Evolutionary conservation across 2,329 filamentous ascomycete species (phyloP), one percentile per base, ranked within the genome.

Genomic region (Trichophaea hybrida): DNA sequence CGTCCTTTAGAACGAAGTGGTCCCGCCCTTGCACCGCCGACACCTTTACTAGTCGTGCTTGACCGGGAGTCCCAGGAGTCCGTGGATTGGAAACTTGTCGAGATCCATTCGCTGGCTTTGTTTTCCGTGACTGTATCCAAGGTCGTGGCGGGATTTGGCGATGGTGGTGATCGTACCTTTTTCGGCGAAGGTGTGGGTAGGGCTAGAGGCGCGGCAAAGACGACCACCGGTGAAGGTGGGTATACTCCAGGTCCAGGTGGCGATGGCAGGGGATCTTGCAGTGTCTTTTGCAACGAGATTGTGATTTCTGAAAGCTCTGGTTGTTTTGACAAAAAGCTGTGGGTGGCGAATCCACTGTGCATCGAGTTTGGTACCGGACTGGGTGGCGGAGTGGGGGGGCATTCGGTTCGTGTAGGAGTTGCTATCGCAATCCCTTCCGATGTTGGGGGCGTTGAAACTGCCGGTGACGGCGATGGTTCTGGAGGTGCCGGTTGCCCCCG

Each of bases 321-420:
- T 37, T 63, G 63, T 40, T 66, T 66, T 17, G 63, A 60, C 12
- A 68, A 54, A 48, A 64, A 65, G 33, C 57, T 60, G 17, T 60
- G 55, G 32, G 59, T 60, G 15, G 60, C 62, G 10, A 59, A 48
- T 34, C 58, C 55, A 15, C 58, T 12, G 6, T 50, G 65, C 63
- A 49, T 61, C 61, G 1, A 66, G 40, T 50, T 61, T 4, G 61
- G 60, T 58, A 63, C 55, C 32, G 64, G 67, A 46, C 66, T 69
- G 8, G 67, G 66, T 13, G 67, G 67, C n/a, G 67, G 67, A 5
- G 67, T 69, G 17, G 67, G 67, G 7, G 64, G 67, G 56, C 48
- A 68, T 60, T 61, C 63, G 58, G 60, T 63, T 58, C 63, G 57
- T 24, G 59, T 62, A 59, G 53, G 15, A 33, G 15, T 6, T 31